Evolutionary conservation across 192 early-diverging fungal species (phyloP), one percentile per base, ranked within the genome.

Genomic region (Anaeromyces robustus): DNA sequence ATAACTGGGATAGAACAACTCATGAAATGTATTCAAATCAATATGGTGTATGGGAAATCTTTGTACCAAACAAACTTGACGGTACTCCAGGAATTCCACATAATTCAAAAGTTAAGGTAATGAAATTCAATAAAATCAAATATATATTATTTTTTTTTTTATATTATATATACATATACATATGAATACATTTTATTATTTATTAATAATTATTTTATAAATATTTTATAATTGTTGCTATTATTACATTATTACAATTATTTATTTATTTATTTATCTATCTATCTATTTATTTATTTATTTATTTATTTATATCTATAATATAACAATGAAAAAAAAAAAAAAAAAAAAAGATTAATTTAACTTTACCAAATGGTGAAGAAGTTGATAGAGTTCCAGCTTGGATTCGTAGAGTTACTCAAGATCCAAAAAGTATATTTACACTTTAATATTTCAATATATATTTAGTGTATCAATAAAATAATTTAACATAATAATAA

Each of bases 381-480:
- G 43, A 52, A 52, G 92, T 97, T 78, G 94, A 97, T 81, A 89
- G 97, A 77, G 87, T 98, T 43, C 96, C 97, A 39, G 96, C 95
- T 30, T 96, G 92, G 91, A 95, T 94, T 84, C 85, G 82, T 22
- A 89, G 94, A 32, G 96, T 94, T 29, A 92, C 90, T 7, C 97
- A 98, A 86, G 95, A 97, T 81, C 86, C 96, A 80, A 83, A 79
- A 80, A 89, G 92, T 29, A 94, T 90, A 41, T 16, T 16, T 12
- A 12, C 13, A 16, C 13, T 41, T 41, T 16, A 16, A 41, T 16
- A 22, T 52, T 52, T 22, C 32, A 34, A 34, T 34, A 34, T 34
- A 34, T 34, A 34, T 34, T 34, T 7, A 34, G 32, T 34, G 13
- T 39, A 14, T 14, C 16, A 6, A 39, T 12, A 14, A 14, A 14